Evolutionary conservation across 2,329 filamentous ascomycete genomes (phyloP).

Genomic region (Aspergillus texensis): DNA sequence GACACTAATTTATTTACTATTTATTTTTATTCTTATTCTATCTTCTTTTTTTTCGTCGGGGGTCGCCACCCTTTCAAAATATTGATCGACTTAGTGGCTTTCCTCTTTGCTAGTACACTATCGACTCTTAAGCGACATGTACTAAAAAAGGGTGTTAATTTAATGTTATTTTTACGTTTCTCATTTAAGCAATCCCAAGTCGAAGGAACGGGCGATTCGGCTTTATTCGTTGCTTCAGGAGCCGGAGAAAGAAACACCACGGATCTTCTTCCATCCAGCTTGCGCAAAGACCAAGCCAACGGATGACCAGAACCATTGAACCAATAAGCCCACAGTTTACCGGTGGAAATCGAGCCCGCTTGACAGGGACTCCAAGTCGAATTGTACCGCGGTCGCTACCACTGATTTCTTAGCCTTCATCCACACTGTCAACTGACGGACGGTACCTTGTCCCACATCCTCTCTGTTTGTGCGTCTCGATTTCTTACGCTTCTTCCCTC

Average conservation of each 20-base stretch:
- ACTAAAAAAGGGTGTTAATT: not conserved
- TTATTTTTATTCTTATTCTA: not conserved
- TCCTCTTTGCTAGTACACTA: slow-evolving; percentile 9
- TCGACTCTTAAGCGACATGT: not conserved
- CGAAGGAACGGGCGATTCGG: slow-evolving; percentile 6
- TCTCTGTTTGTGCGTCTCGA: slow-evolving; percentile 2
- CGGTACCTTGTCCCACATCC: slow-evolving; percentile 6
- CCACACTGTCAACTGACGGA: slow-evolving; percentile 4
- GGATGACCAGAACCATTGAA: slow-evolving; percentile 3
- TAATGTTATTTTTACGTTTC: not conserved
- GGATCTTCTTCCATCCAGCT: slow-evolving; percentile 7
- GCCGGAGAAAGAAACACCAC: slow-evolving; percentile 3
- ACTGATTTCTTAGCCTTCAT: slow-evolving; percentile 7
- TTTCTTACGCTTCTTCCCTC: not conserved
- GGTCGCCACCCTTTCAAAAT: not conserved
- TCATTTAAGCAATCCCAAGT: slow-evolving; percentile 3
- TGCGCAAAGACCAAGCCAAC: slow-evolving; percentile 17
- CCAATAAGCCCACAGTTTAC: slow-evolving; percentile 14
- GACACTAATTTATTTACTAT: not conserved
- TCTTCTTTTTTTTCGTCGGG: not conserved
- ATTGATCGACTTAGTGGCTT: slow-evolving; percentile 6
- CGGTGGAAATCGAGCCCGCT: slow-evolving; percentile 8
- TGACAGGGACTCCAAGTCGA: slow-evolving; percentile 14
- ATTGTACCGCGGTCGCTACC: slow-evolving; percentile 18
- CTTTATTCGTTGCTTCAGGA: slow-evolving; percentile 12